A percentile compares a stretch with the other conserved stretches of the same genome.
Evolutionary conservation across 2,329 filamentous ascomycete species (phyloP).

Genomic region (Neodidymelliopsis sp.): DNA sequence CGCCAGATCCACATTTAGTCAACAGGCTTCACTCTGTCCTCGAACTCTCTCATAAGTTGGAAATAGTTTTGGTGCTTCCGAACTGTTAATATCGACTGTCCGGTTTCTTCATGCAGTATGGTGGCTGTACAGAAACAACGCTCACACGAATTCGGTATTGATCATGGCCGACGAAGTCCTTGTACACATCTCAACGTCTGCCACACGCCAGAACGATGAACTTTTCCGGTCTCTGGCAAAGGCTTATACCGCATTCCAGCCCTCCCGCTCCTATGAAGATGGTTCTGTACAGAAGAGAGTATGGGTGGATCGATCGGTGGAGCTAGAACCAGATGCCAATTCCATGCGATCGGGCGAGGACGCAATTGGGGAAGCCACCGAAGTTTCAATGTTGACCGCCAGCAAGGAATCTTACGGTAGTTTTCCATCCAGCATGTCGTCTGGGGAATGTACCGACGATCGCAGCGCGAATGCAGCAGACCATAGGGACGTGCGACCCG

Average conservation of each 20-base stretch:
- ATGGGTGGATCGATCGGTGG: neutral
- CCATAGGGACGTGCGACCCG: constrained; percentile 18
- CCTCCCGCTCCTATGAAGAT: constrained; percentile 6
- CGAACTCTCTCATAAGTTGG: neutral
- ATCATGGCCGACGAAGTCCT: constrained; percentile 52
- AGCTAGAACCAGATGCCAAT: neutral
- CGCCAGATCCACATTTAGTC: neutral
- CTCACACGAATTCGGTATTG: constrained; percentile 6
- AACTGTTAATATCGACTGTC: neutral
- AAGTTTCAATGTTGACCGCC: constrained; percentile 17
- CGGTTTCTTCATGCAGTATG: constrained; percentile 2
- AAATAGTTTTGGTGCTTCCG: neutral
- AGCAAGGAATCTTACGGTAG: constrained; percentile 46
- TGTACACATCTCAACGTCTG: constrained; percentile 56
- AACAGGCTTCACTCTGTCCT: neutral
- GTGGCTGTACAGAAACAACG: constrained; percentile 16
- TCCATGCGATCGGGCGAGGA: neutral
- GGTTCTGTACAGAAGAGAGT: neutral
- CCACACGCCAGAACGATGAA: constrained; percentile 52
- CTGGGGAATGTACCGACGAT: neutral
- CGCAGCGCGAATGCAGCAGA: neutral
- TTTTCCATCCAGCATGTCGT: constrained; percentile 39
- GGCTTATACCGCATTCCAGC: constrained; percentile 51
- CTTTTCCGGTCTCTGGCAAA: constrained; percentile 50
- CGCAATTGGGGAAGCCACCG: neutral